Base-by-base conservation (phyloP, 2,329 filamentous ascomycete species). In the Pseudogymnoascus sp. region DNA sequence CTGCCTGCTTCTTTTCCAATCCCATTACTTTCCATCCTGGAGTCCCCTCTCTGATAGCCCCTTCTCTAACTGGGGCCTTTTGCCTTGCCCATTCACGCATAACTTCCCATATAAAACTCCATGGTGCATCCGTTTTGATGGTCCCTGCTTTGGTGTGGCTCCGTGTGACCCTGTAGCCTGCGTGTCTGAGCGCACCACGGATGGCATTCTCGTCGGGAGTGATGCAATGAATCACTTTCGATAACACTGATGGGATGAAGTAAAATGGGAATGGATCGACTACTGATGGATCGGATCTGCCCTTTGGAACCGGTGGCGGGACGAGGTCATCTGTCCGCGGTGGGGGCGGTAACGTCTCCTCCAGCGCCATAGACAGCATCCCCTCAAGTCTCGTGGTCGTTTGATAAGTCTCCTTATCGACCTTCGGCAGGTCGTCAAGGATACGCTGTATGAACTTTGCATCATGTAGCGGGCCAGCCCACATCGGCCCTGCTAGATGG, bases 401-500 rank as follows among this genome's bases (percentile, higher is more conserved):
- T 38, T 86, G 85, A 70, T 99, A 99, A 0, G 86, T 81, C 0
- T 85, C 79, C 25, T 80, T 79, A 57, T 92, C 84, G 0, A 85
- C 83, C 3, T 79, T 75, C 0, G 90, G 86, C 7, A 96, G 79
- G 62, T 87, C 82, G 43, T 86, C 82, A 14, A 99, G 79, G 22
- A 99, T 86, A 61, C 83, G 84, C 69, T 89, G 83, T 64, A 99
- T 85, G 70, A 97, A 99, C 1, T 86, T 83, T 6, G 85, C 81
- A 47, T 92, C 92, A 74, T 99, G 94, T 7, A 99, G 78, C 18
- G 88, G 89, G 0, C 94, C 94, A 35, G 85, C 92, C 77, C 92
- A 99, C 93, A 99, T 97, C 0, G 94, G 94, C 1, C 94, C 94
- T 4, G 86, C 88, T 12, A 97, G 74, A 73, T 97, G 94, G 75